Conservation (phyloP, 1,284 basidiomycete genomes). For the Blastosporella zonata region DNA sequence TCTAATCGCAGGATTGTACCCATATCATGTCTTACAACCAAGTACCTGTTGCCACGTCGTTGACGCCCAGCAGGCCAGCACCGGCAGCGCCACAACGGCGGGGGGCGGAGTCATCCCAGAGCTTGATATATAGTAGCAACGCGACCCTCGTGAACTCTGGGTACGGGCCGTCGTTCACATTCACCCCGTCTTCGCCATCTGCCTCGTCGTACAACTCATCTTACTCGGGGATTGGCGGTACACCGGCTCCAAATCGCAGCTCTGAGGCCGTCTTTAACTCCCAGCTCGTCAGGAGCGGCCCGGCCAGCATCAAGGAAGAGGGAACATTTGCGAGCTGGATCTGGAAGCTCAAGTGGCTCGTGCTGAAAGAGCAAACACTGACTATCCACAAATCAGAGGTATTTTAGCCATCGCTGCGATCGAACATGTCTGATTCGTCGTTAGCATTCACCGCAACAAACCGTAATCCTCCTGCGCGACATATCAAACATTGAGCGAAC, state of each 20-base stretch:
- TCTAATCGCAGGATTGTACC: slow-evolving; percentile 4
- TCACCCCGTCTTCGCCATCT: slow-evolving; percentile 50
- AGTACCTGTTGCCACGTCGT: slow-evolving; percentile 31
- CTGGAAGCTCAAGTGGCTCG: slow-evolving; percentile 90
- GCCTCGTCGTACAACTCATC: slow-evolving; percentile 56
- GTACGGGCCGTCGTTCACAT: slow-evolving; percentile 57
- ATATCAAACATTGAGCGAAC: slow-evolving; percentile 88
- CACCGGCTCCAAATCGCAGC: slow-evolving; percentile 67
- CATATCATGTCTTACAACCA: slow-evolving; percentile 35
- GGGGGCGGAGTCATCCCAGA: slow-evolving; percentile 33
- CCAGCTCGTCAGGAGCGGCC: slow-evolving; percentile 62
- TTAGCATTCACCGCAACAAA: slow-evolving; percentile 65
- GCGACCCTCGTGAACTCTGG: slow-evolving; percentile 47
- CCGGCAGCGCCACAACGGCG: slow-evolving; percentile 61
- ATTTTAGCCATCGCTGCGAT: slow-evolving; percentile 25
- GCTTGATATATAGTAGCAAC: slow-evolving; percentile 33
- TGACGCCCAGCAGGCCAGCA: slow-evolving; percentile 50
- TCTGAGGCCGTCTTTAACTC: slow-evolving; percentile 35
- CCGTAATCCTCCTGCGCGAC: slow-evolving; percentile 69
- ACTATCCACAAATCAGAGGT: slow-evolving; percentile 94
- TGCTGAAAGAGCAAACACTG: slow-evolving; percentile 80
- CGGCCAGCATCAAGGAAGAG: slow-evolving; percentile 85
- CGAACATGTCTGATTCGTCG: slow-evolving; percentile 6
- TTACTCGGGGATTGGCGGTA: slow-evolving; percentile 74
- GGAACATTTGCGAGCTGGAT: slow-evolving; percentile 83